Conservation (phyloP, 108 stramenopile genomes). For the Pseudonitzschia multiseries region DNA sequence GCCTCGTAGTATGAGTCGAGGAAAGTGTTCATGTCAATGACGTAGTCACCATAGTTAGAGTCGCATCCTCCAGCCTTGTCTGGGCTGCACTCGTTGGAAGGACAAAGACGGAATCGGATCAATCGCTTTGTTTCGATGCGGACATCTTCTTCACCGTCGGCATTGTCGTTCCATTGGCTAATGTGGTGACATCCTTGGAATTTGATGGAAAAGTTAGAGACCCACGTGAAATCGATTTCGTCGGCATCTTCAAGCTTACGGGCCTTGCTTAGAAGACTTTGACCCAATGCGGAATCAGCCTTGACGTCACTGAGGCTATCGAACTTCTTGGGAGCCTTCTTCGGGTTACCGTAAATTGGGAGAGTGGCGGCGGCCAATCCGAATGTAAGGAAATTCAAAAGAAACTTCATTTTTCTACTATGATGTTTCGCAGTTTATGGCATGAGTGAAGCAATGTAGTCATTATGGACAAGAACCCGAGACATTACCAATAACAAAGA, state of each 20-base stretch:
- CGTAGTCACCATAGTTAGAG: conserved; percentile 77
- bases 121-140: conserved; percentile 72
- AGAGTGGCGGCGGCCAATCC: conserved; percentile 31
- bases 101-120: conserved; percentile 84
- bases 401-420: conserved; percentile 31
- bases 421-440: background rate
- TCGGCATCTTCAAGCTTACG: conserved; percentile 50
- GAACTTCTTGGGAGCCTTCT: conserved; percentile 5
- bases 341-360: conserved; percentile 40
- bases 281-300: conserved; percentile 53
- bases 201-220: conserved; percentile 76
- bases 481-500: too few relatives aligned
- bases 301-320: conserved; percentile 34
- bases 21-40: conserved; percentile 81
- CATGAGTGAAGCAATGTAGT: too few relatives aligned
- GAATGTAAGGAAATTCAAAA: conserved; percentile 36
- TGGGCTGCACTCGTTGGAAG: conserved; percentile 53
- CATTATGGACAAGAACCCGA: too few relatives aligned
- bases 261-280: conserved; percentile 53
- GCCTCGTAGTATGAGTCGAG: conserved; percentile 59
- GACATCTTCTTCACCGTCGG: conserved; percentile 61
- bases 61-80: conserved; percentile 60
- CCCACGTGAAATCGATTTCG: conserved; percentile 65
- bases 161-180: conserved; percentile 69
- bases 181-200: conserved; percentile 89